Percentiles rank a stretch among this genome's conserved stretches.
Evolutionary conservation across 2,329 filamentous ascomycete genomes (phyloP).

Genomic region (Neofusicoccum ribis): DNA sequence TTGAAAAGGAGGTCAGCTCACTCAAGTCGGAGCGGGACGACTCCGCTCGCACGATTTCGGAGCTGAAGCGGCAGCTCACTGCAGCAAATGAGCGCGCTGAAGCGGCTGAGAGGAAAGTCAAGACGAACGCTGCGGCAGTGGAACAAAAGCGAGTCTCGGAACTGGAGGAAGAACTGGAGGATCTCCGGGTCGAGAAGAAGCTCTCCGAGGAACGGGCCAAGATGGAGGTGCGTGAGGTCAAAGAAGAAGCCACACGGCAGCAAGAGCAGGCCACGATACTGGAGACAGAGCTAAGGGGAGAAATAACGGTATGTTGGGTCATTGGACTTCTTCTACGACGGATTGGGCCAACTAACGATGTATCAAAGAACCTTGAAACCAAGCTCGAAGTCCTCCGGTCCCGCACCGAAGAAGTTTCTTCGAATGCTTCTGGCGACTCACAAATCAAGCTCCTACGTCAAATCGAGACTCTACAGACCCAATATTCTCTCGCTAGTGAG

Average conservation of each 20-base stretch:
- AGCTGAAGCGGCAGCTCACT: conserved; percentile 69
- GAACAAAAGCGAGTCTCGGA: conserved; percentile 60
- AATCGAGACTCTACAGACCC: conserved; percentile 91
- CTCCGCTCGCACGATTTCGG: conserved; percentile 65
- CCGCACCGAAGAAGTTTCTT: conserved; percentile 85
- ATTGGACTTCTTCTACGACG: neutral
- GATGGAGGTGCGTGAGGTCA: conserved; percentile 68
- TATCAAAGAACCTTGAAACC: conserved; percentile 70
- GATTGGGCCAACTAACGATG: conserved; percentile 32
- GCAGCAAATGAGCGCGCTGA: conserved; percentile 68
- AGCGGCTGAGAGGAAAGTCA: conserved; percentile 64
- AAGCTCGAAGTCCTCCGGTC: conserved; percentile 86
- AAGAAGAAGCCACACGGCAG: conserved; percentile 71
- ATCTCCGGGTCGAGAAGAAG: conserved; percentile 72
- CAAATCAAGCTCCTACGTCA: conserved; percentile 90
- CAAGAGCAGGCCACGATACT: conserved; percentile 66
- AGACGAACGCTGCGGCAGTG: conserved; percentile 66
- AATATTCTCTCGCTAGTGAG: conserved; percentile 89
- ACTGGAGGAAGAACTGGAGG: conserved; percentile 65
- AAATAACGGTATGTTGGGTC: conserved; percentile 55
- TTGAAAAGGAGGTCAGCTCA: conserved; percentile 59
- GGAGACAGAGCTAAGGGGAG: conserved; percentile 78
- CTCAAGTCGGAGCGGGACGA: conserved; percentile 64
- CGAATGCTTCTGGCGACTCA: conserved; percentile 75
- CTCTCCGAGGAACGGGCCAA: conserved; percentile 69